phyloP scores from a whole-genome alignment of 1,284 basidiomycete species.

The Bondarzewia mesenterica region DNA sequence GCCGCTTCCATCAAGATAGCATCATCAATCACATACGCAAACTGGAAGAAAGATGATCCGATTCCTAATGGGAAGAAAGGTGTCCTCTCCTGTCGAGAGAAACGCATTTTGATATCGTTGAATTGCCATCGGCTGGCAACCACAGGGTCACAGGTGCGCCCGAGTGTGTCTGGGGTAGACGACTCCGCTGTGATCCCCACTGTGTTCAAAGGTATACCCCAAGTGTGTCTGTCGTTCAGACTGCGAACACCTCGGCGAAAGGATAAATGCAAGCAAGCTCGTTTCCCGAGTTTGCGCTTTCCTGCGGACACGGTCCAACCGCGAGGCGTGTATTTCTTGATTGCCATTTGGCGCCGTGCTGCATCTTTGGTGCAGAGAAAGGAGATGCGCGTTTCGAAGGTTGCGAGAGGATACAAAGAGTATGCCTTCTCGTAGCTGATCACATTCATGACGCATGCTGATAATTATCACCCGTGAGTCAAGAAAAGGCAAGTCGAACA shows the following conservation, averaged over 20 bases:
- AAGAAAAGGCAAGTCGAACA: too few species aligned
- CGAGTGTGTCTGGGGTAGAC: too few species aligned
- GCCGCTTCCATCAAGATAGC: too few species aligned
- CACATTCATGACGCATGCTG: slow-evolving; percentile 1
- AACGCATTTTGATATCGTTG: too few species aligned
- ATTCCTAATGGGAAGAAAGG: too few species aligned
- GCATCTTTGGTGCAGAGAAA: neutral
- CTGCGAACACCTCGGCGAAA: too few species aligned
- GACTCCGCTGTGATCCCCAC: neutral
- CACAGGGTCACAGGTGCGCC: neutral
- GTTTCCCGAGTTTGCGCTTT: too few species aligned
- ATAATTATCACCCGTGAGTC: neutral
- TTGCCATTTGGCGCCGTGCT: slow-evolving; percentile 5
- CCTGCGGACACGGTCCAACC: neutral
- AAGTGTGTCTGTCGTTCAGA: neutral
- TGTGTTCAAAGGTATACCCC: neutral
- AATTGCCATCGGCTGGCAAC: neutral
- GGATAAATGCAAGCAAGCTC: too few species aligned
- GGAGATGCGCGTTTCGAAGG: neutral
- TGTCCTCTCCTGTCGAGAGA: too few species aligned
- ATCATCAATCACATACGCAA: too few species aligned
- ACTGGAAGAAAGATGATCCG: too few species aligned
- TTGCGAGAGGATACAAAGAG: neutral
- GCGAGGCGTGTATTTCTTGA: slow-evolving; percentile 1
- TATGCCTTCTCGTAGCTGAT: slow-evolving; percentile 1